phyloP scores from a whole-genome alignment of 1,139 yeast species.

The Candida sanyaensis region DNA sequence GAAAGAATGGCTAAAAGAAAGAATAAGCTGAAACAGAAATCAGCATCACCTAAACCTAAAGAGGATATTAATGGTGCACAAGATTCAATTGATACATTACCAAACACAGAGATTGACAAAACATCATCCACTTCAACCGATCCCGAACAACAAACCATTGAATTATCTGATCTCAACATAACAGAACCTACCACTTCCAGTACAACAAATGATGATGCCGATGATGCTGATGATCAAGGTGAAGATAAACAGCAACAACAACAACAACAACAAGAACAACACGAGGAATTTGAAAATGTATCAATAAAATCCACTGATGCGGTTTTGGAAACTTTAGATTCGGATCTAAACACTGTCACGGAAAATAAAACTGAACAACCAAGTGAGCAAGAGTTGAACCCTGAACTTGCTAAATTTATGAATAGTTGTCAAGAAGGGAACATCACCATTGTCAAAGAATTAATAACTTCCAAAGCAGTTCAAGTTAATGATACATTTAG shows the following conservation, averaged over 20 bases:
- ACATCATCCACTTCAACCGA: neutral
- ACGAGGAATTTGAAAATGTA: constrained; percentile 2
- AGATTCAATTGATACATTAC: neutral
- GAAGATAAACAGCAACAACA: too few species aligned
- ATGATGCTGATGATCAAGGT: neutral
- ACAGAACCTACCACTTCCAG: neutral
- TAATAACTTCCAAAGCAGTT: constrained; percentile 28
- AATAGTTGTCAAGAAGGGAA: constrained; percentile 47
- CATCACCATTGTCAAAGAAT: constrained; percentile 28
- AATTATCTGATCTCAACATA: constrained; percentile 1
- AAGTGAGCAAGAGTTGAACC: constrained; percentile 38
- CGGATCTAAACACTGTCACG: constrained; percentile 21
- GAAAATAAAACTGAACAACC: constrained; percentile 15
- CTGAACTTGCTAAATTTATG: constrained; percentile 37
- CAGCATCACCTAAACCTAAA: neutral
- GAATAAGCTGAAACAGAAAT: constrained; percentile 2
- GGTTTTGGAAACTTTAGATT: constrained; percentile 29
- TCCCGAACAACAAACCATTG: neutral
- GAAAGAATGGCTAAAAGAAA: neutral
- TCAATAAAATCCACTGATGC: constrained; percentile 37
- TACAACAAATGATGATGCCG: neutral
- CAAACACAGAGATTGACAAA: neutral
- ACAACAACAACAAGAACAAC: neutral
- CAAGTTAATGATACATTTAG: constrained; percentile 34
- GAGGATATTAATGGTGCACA: neutral